A percentile compares a stretch with the other conserved stretches of the same genome.
Conservation (phyloP, 805 yeast species). For the Yamadazyma ubonensis region DNA sequence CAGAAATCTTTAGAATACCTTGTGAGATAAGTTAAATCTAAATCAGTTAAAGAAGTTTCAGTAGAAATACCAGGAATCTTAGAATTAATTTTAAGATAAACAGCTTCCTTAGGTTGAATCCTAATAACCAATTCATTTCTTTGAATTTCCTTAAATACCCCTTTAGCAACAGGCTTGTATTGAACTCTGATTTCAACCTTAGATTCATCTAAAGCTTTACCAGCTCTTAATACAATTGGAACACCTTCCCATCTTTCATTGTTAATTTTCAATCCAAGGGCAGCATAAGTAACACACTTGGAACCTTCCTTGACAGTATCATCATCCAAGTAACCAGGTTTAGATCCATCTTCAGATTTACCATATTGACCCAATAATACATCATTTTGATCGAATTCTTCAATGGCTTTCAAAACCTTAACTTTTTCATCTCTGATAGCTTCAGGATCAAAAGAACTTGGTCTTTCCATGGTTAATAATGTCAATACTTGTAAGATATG, state of each 20-base stretch:
- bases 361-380: conserved; percentile 86
- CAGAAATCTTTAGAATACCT: conserved; percentile 81
- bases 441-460: conserved; percentile 87
- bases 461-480: conserved; percentile 92
- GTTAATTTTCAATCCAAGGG: conserved; percentile 70
- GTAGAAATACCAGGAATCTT: conserved; percentile 91
- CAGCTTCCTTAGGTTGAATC: conserved; percentile 92
- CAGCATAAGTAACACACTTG: conserved; percentile 91
- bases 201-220: conserved; percentile 93
- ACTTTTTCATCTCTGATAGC: conserved; percentile 96
- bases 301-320: conserved; percentile 80
- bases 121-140: conserved; percentile 93
- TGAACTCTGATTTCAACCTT: conserved; percentile 95
- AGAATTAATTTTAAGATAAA: conserved; percentile 88
- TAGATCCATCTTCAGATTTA: conserved; percentile 78
- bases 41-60: conserved; percentile 79
- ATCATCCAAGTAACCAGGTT: conserved; percentile 91
- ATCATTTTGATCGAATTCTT: conserved; percentile 62
- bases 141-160: conserved; percentile 76
- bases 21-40: conserved; percentile 79
- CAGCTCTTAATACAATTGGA: conserved; percentile 93
- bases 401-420: conserved; percentile 80
- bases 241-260: conserved; percentile 99
- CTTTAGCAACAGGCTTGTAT: conserved; percentile 81
- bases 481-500: conserved; percentile 93